These are phyloP conservation scores for Aureobasidium namibiae DNA, from an alignment of 2,329 filamentous ascomycete genomes.

Conservation along the genomic window DNA sequence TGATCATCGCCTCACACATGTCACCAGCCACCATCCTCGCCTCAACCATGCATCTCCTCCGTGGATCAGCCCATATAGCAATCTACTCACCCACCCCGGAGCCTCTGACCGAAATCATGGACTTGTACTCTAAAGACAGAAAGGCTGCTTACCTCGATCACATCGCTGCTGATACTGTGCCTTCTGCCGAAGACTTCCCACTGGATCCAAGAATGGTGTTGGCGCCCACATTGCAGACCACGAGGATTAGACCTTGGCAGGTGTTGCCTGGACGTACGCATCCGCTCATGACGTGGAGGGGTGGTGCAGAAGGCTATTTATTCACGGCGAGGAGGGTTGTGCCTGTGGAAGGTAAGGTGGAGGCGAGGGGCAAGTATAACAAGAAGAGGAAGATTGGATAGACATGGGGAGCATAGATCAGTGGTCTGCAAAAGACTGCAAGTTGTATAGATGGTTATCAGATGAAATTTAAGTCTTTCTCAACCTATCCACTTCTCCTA, in stretches of 20 bases:
- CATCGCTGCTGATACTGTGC: constrained; percentile 17
- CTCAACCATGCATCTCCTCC: constrained; percentile 68
- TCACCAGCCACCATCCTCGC: constrained; percentile 69
- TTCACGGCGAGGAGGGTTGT: constrained; percentile 77
- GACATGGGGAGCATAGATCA: background rate
- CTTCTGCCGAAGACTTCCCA: constrained; percentile 62
- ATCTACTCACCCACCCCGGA: constrained; percentile 79
- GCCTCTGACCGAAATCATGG: constrained; percentile 65
- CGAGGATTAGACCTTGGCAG: constrained; percentile 74
- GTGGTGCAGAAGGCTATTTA: constrained; percentile 83
- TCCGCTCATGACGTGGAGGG: constrained; percentile 81
- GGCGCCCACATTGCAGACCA: constrained; percentile 71
- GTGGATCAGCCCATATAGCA: constrained; percentile 74
- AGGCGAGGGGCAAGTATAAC: constrained; percentile 16
- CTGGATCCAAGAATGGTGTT: constrained; percentile 80
- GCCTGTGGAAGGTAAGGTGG: constrained; percentile 40
- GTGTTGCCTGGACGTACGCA: constrained; percentile 87
- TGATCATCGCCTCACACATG: constrained; percentile 76
- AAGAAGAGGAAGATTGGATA: constrained; percentile 16
- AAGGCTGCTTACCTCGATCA: constrained; percentile 62
- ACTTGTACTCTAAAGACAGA: constrained; percentile 75
- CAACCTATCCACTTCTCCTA: too few relatives aligned
- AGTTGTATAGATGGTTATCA: too few relatives aligned
- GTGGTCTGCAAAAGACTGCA: too few relatives aligned
- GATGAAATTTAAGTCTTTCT: too few relatives aligned